Evolutionary conservation across 83 land plant genomes (phyloP).

Genomic region (Picea abies): DNA sequence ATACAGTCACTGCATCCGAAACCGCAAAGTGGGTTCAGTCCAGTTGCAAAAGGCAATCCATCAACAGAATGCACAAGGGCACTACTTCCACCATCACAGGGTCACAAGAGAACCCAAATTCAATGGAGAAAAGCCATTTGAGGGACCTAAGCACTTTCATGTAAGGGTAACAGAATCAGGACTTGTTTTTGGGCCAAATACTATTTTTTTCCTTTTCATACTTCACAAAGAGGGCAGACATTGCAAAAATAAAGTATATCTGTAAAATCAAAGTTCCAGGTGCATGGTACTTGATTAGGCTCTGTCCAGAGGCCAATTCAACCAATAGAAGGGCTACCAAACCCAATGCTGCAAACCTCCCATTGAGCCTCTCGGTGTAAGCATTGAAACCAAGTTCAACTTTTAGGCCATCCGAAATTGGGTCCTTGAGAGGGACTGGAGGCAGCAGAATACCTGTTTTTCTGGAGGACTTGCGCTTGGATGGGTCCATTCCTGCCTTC

Average conservation of each 20-base stretch:
- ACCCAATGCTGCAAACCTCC: slow-evolving; percentile 75
- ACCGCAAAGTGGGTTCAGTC: too few species aligned
- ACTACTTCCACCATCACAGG: too few species aligned
- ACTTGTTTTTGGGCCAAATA: slow-evolving; percentile 63
- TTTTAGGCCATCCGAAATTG: slow-evolving; percentile 59
- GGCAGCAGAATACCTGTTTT: slow-evolving; percentile 56
- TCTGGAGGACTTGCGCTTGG: slow-evolving; percentile 17
- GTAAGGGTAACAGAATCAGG: too few species aligned
- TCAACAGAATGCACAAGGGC: too few species aligned
- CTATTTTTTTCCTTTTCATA: slow-evolving; percentile 87
- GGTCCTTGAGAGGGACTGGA: slow-evolving; percentile 74
- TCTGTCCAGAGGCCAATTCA: slow-evolving; percentile 76
- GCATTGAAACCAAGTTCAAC: slow-evolving; percentile 85
- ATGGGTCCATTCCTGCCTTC: slow-evolving; percentile 32
- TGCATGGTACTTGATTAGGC: slow-evolving; percentile 69
- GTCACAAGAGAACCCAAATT: too few species aligned
- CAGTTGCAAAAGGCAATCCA: too few species aligned
- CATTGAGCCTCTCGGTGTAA: slow-evolving; percentile 80
- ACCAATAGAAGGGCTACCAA: slow-evolving; percentile 76
- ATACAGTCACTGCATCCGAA: too few species aligned
- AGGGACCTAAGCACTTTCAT: too few species aligned
- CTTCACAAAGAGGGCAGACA: slow-evolving; percentile 68
- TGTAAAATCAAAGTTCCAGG: slow-evolving; percentile 63
- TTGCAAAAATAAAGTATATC: slow-evolving; percentile 69
- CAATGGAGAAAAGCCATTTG: too few species aligned